Percentiles rank a stretch among this genome's conserved stretches.
These are phyloP conservation scores for Chaetomiaceae sp. DNA, from an alignment of 2,329 filamentous ascomycete species.

Conservation along the genomic window DNA sequence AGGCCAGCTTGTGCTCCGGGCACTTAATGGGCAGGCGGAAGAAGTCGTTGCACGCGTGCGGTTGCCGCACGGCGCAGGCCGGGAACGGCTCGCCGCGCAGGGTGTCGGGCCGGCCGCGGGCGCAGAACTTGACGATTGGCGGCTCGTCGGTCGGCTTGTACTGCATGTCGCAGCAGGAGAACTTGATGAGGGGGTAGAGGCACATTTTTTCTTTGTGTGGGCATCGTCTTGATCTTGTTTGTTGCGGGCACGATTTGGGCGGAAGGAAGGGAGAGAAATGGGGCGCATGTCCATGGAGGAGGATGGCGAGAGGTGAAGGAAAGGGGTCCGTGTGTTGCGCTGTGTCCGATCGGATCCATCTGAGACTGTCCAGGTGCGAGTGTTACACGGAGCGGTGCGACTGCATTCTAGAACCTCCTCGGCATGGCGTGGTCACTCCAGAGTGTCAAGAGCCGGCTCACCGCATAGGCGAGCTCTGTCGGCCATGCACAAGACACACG, in stretches of 20 bases:
- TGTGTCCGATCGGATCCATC: too few species aligned
- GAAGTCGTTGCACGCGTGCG: neutral
- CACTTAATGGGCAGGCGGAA: neutral
- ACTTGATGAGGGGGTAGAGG: neutral
- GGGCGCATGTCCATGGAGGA: neutral
- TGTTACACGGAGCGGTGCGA: too few species aligned
- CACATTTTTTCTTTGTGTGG: neutral
- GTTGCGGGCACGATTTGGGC: too few species aligned
- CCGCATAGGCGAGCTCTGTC: too few species aligned
- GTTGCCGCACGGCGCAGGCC: neutral
- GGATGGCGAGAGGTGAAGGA: constrained; percentile 4
- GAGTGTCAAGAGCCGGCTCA: too few species aligned
- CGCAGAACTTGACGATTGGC: neutral
- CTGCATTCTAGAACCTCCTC: too few species aligned
- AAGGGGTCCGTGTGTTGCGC: too few species aligned
- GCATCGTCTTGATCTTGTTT: too few species aligned
- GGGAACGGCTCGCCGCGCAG: neutral
- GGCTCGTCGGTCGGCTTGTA: neutral
- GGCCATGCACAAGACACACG: too few species aligned
- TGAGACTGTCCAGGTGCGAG: too few species aligned
- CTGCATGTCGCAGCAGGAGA: neutral
- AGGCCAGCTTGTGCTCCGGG: neutral
- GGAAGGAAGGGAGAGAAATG: neutral
- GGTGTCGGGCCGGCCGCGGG: neutral
- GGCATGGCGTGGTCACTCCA: too few species aligned